Percentiles rank a stretch among this genome's conserved stretches.
Evolutionary conservation across 768 basidiomycete genomes (phyloP).

Genomic region (Tubosaeta brunneosetosa): DNA sequence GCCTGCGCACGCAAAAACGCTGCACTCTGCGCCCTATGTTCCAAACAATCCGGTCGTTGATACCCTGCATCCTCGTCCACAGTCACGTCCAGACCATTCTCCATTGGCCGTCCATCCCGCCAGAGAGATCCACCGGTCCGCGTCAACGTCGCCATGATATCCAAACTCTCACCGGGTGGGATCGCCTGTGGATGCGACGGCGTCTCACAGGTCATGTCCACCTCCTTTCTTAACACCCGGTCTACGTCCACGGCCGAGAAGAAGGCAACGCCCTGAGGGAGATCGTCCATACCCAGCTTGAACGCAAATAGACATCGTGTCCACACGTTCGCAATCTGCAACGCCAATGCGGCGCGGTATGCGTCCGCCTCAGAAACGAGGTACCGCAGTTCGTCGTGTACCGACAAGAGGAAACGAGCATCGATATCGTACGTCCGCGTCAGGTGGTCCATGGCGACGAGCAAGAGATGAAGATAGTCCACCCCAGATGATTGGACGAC

Average conservation of each 20-base stretch:
- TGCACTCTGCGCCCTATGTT: slow-evolving; percentile 58
- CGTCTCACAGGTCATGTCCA: slow-evolving; percentile 92
- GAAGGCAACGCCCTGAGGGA: slow-evolving; percentile 94
- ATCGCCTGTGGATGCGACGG: slow-evolving; percentile 85
- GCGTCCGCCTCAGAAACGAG: slow-evolving; percentile 84
- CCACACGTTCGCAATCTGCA: slow-evolving; percentile 96
- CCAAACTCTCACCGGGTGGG: slow-evolving; percentile 81
- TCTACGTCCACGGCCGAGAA: slow-evolving; percentile 97
- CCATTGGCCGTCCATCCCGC: slow-evolving; percentile 57
- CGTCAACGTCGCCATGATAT: slow-evolving; percentile 59
- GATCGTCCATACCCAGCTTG: slow-evolving; percentile 91
- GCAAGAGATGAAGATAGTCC: slow-evolving; percentile 94
- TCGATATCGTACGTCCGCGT: slow-evolving; percentile 74
- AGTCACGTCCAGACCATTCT: background rate
- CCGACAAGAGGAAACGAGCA: slow-evolving; percentile 92
- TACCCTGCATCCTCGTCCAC: slow-evolving; percentile 36
- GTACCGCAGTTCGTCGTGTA: slow-evolving; percentile 96
- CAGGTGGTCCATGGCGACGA: slow-evolving; percentile 92
- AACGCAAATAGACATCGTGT: slow-evolving; percentile 88
- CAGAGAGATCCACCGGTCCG: slow-evolving; percentile 71
- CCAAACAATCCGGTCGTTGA: slow-evolving; percentile 52
- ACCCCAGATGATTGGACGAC: slow-evolving; percentile 98
- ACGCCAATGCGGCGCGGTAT: slow-evolving; percentile 85
- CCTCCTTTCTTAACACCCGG: slow-evolving; percentile 87
- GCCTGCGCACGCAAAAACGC: slow-evolving; percentile 77